Conservation (phyloP, 306 rosid species). For the Cucurbita pepo region DNA sequence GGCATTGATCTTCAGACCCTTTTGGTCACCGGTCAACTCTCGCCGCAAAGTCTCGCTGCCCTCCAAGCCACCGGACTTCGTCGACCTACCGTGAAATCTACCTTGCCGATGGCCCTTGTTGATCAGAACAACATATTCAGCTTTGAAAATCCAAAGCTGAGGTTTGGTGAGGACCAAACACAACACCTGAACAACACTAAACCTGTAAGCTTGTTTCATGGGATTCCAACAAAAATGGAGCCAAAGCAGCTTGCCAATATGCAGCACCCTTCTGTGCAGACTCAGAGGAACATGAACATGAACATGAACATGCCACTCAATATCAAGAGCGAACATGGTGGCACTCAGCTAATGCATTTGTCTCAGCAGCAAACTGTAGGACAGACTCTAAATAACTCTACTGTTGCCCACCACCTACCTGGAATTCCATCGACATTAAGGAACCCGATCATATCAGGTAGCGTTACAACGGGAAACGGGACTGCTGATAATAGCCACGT, state of each 20-base stretch:
- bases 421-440: slow-evolving; percentile 45
- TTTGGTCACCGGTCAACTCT: slow-evolving; percentile 60
- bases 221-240: slow-evolving; percentile 85
- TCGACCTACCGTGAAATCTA: slow-evolving; percentile 46
- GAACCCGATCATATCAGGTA: slow-evolving; percentile 33
- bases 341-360: background rate
- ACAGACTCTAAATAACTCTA: slow-evolving; percentile 38
- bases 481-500: slow-evolving; percentile 32
- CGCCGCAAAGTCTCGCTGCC: slow-evolving; percentile 84
- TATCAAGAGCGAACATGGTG: slow-evolving; percentile 42
- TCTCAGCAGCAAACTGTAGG: slow-evolving; percentile 57
- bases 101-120: slow-evolving; percentile 56
- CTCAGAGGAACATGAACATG: slow-evolving; percentile 23
- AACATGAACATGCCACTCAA: slow-evolving; percentile 50
- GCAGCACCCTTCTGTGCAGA: slow-evolving; percentile 59
- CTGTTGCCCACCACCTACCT: slow-evolving; percentile 39
- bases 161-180: slow-evolving; percentile 74
- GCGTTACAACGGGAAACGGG: slow-evolving; percentile 43
- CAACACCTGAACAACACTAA: slow-evolving; percentile 40
- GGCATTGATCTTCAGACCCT: slow-evolving; percentile 81
- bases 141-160: slow-evolving; percentile 78
- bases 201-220: slow-evolving; percentile 70
- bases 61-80: slow-evolving; percentile 86
- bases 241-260: slow-evolving; percentile 79
- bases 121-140: slow-evolving; percentile 92